Evolutionary conservation across 148 eudicot genomes (phyloP).

Genomic region (Hydrangea macrophylla): DNA sequence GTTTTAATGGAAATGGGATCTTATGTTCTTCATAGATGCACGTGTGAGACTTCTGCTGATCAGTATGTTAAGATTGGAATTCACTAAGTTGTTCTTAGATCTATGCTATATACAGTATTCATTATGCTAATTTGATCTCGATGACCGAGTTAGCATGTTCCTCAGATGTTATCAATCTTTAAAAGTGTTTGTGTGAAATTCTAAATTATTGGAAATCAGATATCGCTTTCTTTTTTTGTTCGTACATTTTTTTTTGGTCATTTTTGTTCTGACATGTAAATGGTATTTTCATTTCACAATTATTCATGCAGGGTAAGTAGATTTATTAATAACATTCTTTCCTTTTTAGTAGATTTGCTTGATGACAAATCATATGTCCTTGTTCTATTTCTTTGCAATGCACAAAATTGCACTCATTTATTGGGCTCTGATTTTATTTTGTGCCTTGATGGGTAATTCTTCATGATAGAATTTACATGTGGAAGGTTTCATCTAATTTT

Average conservation of each 20-base stretch:
- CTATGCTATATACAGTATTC: neutral
- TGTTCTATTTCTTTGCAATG: neutral
- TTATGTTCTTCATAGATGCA: constrained; percentile 5
- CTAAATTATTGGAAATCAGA: neutral
- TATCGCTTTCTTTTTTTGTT: neutral
- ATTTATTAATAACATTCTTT: neutral
- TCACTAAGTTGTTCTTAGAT: constrained; percentile 4
- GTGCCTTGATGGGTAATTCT: neutral
- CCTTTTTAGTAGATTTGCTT: neutral
- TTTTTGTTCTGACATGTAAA: too few species aligned
- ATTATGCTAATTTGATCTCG: neutral
- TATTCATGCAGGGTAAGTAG: neutral
- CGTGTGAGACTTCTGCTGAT: neutral
- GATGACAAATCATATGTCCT: neutral
- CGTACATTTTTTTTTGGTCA: neutral
- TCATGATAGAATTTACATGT: neutral
- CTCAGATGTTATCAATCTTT: neutral
- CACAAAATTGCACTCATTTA: neutral
- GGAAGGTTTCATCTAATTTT: neutral
- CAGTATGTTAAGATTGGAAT: neutral
- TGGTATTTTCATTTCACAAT: neutral
- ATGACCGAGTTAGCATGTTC: neutral
- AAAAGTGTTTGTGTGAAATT: neutral
- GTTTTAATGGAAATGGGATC: neutral
- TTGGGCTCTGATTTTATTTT: neutral